phyloP scores from a whole-genome alignment of 2,329 filamentous ascomycete species.

The Fusarium graminum region DNA sequence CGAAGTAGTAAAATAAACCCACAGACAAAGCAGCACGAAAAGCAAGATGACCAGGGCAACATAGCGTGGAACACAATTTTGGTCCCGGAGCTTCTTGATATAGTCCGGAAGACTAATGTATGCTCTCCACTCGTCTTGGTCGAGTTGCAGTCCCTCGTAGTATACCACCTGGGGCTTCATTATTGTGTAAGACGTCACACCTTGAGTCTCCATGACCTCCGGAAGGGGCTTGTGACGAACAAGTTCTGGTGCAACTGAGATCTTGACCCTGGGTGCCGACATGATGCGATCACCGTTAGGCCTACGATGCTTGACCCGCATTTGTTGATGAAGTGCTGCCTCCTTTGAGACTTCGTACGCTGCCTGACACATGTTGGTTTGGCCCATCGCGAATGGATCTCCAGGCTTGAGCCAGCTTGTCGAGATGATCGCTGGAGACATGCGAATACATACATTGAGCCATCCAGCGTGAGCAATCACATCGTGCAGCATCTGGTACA shows the following conservation, averaged over 20 bases:
- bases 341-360: conserved; percentile 34
- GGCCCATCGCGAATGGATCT: conserved; percentile 40
- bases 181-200: conserved; percentile 41
- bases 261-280: conserved; percentile 50
- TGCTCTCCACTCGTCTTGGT: conserved; percentile 39
- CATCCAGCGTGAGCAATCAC: conserved; percentile 51
- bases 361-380: conserved; percentile 42
- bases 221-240: conserved; percentile 36
- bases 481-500: conserved; percentile 49
- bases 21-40: conserved; percentile 10
- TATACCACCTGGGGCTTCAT: conserved; percentile 49
- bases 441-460: conserved; percentile 48
- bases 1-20: conserved; percentile 10
- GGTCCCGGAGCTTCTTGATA: conserved; percentile 34
- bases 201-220: conserved; percentile 13
- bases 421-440: conserved; percentile 44
- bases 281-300: neutral
- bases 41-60: conserved; percentile 32
- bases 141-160: conserved; percentile 47
- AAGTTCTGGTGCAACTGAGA: conserved; percentile 49
- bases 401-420: conserved; percentile 51
- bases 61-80: conserved; percentile 25
- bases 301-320: neutral
- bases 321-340: conserved; percentile 17
- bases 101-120: conserved; percentile 43